phyloP scores from a whole-genome alignment of 768 basidiomycete species.

The Myochromella boudieri region DNA sequence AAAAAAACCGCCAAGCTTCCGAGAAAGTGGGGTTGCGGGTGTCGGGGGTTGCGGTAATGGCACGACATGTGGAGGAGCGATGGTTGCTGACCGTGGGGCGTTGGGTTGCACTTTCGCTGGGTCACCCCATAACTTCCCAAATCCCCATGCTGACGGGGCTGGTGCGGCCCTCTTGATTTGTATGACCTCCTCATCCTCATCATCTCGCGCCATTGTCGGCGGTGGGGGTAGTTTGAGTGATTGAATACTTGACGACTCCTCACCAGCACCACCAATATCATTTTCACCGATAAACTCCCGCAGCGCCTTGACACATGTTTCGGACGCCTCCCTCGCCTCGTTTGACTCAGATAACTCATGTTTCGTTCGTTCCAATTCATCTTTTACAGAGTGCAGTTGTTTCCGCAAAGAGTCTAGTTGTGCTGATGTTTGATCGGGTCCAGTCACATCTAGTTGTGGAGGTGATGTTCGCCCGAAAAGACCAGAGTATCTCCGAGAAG shows the following conservation, averaged over 20 bases:
- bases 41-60: slow-evolving; percentile 28
- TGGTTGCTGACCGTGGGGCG: slow-evolving; percentile 25
- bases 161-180: slow-evolving; percentile 22
- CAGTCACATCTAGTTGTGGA: slow-evolving; percentile 34
- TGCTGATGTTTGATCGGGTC: slow-evolving; percentile 22
- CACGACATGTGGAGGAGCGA: slow-evolving; percentile 26
- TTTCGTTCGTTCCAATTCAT: slow-evolving; percentile 61
- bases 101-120: slow-evolving; percentile 23
- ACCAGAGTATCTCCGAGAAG: slow-evolving; percentile 46
- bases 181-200: slow-evolving; percentile 34
- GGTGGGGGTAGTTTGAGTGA: slow-evolving; percentile 41
- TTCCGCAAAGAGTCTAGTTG: slow-evolving; percentile 61
- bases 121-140: slow-evolving; percentile 65
- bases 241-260: slow-evolving; percentile 16
- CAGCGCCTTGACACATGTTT: slow-evolving; percentile 79
- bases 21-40: slow-evolving; percentile 47
- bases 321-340: slow-evolving; percentile 86
- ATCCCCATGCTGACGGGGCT: slow-evolving; percentile 67
- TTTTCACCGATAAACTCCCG: slow-evolving; percentile 81
- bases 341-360: slow-evolving; percentile 73
- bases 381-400: slow-evolving; percentile 56
- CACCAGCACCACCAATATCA: slow-evolving; percentile 47
- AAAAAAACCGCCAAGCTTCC: slow-evolving; percentile 75
- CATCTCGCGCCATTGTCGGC: slow-evolving; percentile 38
- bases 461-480: slow-evolving; percentile 53